Evolutionary conservation across 768 basidiomycete species (phyloP), one percentile per base, ranked within the genome.

Genomic region (Suillus luteus): DNA sequence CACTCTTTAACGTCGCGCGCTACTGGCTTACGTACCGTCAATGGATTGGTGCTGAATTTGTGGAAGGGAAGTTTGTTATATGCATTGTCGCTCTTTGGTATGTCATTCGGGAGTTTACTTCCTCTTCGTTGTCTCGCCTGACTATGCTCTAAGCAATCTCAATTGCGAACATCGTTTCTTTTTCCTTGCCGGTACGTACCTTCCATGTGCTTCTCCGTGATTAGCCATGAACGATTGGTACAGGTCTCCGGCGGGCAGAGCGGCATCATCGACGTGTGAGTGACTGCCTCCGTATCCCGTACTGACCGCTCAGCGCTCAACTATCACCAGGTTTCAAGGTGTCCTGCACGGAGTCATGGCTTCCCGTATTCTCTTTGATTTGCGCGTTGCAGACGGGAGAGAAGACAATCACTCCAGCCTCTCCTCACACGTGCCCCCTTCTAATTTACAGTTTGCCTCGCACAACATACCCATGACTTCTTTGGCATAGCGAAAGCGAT

Each of bases 331-430:
- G 17, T 61, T 66, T 22, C 64, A 66, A 64, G 60, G 54, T 19
- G 59, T 65, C 33, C 38, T 66, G 24, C 66, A 66, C 17, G 46
- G 66, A 12, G 64, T 65, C 17, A 58, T 66, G 60, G 66, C 66
- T 12, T 65, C 66, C 6, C 60, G 66, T 24, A 65, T 66, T 43
- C 64, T 66, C 2, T 66, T 66, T 27, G 59, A 65, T 22, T 27
- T 66, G 60, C 64, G 55, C 19, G 14, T n/a, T 12, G 51, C 64
- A 19, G 37, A 57, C 24, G 27, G 40, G 40, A 11, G 24, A 27
- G 38, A 40, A 19, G 6, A 58, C 27, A 6, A 31, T 19, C 0
- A 11, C 5, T 19, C 1, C 19, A 40, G 17, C 19, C 17, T 19
- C 24, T 7, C 24, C 17, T 31, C 57, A 43, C 3, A 19, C 19